These are phyloP conservation scores for Phytophthora aleatoria DNA, from an alignment of 352 stramenopile species.

Conservation along the genomic window DNA sequence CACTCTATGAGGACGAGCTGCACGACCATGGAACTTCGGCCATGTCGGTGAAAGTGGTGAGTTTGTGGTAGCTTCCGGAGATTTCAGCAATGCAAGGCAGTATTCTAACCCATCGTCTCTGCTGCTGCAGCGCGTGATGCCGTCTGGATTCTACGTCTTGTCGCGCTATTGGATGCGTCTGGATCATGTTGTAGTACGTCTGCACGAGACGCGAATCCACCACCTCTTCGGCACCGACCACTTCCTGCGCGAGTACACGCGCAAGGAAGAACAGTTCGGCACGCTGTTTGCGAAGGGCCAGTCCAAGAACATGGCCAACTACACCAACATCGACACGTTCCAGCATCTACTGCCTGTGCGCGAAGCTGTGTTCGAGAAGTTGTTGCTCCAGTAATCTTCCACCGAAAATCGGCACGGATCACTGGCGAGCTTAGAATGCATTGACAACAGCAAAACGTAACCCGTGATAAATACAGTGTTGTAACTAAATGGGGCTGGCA, in stretches of 20 bases:
- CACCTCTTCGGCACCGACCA: constrained; percentile 78
- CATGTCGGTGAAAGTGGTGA: constrained; percentile 86
- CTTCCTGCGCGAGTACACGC: constrained; percentile 80
- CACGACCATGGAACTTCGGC: constrained; percentile 81
- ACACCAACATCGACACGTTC: constrained; percentile 85
- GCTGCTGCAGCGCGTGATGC: constrained; percentile 73
- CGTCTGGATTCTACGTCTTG: constrained; percentile 81
- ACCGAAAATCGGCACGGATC: not conserved
- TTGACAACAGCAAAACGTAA: constrained; percentile 21
- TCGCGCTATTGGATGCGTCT: constrained; percentile 85
- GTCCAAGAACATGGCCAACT: constrained; percentile 78
- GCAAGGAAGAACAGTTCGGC: constrained; percentile 80
- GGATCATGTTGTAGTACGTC: constrained; percentile 76
- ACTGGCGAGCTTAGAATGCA: constrained; percentile 16
- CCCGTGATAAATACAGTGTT: constrained; percentile 33
- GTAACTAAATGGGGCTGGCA: constrained; percentile 2
- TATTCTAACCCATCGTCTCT: constrained; percentile 4
- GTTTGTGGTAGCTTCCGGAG: constrained; percentile 11
- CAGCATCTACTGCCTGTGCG: constrained; percentile 71
- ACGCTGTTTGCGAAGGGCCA: constrained; percentile 66
- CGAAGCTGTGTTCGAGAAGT: constrained; percentile 68
- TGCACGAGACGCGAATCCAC: constrained; percentile 85
- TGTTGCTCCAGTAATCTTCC: constrained; percentile 49
- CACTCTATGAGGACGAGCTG: constrained; percentile 82
- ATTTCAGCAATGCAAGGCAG: not conserved